Percentiles rank a stretch among this genome's conserved stretches.
Conservation (phyloP, 331 rosid genomes). For the Quercus lobata region DNA sequence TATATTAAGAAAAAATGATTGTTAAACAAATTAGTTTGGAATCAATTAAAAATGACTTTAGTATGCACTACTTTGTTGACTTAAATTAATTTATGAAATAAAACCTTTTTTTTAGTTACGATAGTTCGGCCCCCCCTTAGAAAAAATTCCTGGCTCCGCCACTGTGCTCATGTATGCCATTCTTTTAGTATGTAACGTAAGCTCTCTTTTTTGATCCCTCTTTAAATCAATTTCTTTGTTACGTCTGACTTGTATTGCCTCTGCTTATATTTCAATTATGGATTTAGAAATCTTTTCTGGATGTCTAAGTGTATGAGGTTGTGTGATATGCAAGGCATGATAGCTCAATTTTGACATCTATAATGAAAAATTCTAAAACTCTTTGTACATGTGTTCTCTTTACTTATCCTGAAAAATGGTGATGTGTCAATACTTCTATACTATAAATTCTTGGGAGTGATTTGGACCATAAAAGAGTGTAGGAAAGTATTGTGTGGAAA, state of each 20-base stretch:
- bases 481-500: neutral
- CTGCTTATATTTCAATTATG: neutral
- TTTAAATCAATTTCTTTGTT: neutral
- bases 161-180: too few relatives aligned
- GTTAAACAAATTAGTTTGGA: too few relatives aligned
- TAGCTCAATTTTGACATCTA: neutral
- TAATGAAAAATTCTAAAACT: neutral
- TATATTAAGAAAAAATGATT: too few relatives aligned
- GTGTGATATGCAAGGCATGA: neutral
- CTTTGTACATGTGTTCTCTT: neutral
- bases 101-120: too few relatives aligned
- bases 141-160: too few relatives aligned
- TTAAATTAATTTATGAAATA: too few relatives aligned
- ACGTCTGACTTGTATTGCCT: neutral
- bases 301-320: neutral
- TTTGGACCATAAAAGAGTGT: neutral
- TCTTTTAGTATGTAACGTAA: too few relatives aligned
- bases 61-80: too few relatives aligned
- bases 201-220: neutral
- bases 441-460: neutral
- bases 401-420: neutral
- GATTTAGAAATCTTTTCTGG: neutral
- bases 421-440: neutral
- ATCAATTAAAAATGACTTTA: too few relatives aligned
- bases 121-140: too few relatives aligned